Evolutionary conservation across 768 basidiomycete species (phyloP), one percentile per base, ranked within the genome.

Genomic region (Tricholoma hemisulphureum): DNA sequence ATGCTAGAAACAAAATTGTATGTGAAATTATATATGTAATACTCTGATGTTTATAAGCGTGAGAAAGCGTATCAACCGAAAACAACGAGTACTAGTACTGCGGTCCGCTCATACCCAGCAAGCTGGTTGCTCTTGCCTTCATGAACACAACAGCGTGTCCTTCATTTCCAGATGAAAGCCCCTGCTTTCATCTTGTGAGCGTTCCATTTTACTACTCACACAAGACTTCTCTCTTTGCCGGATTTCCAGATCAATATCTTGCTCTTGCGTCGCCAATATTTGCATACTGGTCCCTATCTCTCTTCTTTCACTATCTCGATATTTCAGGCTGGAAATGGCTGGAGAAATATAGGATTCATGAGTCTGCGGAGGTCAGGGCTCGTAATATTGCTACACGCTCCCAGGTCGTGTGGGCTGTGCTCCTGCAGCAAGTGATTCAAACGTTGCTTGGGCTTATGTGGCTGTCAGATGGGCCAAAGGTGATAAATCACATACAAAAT

Each of bases 351-450:
- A 83, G 93, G 43, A 89, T 98, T 46, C 96, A 99, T 71, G 91
- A 93, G 51, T 89, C 91, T 1, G 77, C 76, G 13, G 95, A 98
- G 68, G 85, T 94, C 58, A 78, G 79, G 57, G 71, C 82, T 2
- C 79, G 85, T 56, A 98, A 98, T 70, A 80, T 83, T 8, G 95
- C 84, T 3, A 85, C 91, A 0, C 83, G 84, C 8, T 53, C 67
- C 2, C 69, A 93, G 59, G 96, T 99, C 59, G 65, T 96, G 32
- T 72, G 77, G 63, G 91, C 92, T 0, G 95, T 99, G 54, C 51
- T 96, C 8, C 61, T 94, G 45, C 97, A 99, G 70, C 97, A 99
- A 58, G 66, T 80, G 18, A 65, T 97, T 5, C 97, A 98, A 73
- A 96, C 93, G 0, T 58, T 75, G 1, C 72, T 97, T 10, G 97